These are phyloP conservation scores for Claviceps monticola DNA, from an alignment of 2,329 filamentous ascomycete species.

Conservation along the genomic window DNA sequence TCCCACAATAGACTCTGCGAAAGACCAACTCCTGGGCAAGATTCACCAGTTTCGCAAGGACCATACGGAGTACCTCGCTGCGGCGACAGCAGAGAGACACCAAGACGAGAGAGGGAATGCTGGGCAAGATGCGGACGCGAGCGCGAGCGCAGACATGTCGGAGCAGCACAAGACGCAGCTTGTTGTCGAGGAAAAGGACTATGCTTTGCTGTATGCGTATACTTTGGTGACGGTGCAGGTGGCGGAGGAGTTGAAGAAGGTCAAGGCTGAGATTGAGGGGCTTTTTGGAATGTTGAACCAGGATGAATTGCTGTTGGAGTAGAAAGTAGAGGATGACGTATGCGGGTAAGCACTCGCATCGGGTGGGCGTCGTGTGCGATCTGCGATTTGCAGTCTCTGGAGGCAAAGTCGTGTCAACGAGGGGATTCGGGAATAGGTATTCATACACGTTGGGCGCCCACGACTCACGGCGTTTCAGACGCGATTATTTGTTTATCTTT, in stretches of 20 bases:
- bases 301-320: slow-evolving; percentile 43
- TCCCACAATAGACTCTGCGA: slow-evolving; percentile 65
- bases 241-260: slow-evolving; percentile 47
- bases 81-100: neutral
- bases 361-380: too few species aligned
- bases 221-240: slow-evolving; percentile 55
- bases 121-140: slow-evolving; percentile 6
- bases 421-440: too few species aligned
- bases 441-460: too few species aligned
- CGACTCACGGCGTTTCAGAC: too few species aligned
- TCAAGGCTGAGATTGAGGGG: slow-evolving; percentile 46
- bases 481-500: too few species aligned
- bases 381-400: too few species aligned
- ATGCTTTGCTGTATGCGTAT: slow-evolving; percentile 86
- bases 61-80: slow-evolving; percentile 25
- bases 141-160: slow-evolving; percentile 7
- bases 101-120: slow-evolving; percentile 3
- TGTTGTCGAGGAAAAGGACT: slow-evolving; percentile 60
- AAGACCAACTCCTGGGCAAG: slow-evolving; percentile 73
- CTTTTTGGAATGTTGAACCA: slow-evolving; percentile 50
- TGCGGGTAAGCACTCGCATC: too few species aligned
- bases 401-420: too few species aligned
- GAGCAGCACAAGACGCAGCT: slow-evolving; percentile 11
- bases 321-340: slow-evolving; percentile 5
- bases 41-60: slow-evolving; percentile 77